Evolutionary conservation across 176 grass and related monocot species (phyloP).

Genomic region (Aegilops bicornis): DNA sequence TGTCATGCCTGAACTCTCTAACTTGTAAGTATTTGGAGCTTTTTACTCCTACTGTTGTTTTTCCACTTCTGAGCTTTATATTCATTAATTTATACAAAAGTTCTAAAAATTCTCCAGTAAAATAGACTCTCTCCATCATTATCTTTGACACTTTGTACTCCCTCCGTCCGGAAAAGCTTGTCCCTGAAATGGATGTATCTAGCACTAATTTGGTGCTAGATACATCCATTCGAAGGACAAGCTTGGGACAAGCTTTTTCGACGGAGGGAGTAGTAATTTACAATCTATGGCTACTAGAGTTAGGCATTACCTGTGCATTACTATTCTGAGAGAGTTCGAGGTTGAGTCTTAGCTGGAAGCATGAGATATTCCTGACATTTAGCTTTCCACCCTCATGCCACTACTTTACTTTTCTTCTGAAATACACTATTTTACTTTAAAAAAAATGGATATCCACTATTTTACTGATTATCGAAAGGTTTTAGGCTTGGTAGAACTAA

Average conservation of each 20-base stretch:
- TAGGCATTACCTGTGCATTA: neutral
- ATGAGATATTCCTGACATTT: neutral
- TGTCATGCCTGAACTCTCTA: constrained; percentile 84
- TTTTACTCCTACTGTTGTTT: neutral
- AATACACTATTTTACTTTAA: neutral
- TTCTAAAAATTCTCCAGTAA: neutral
- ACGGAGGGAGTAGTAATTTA: neutral
- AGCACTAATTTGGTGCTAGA: no score
- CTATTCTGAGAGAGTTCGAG: neutral
- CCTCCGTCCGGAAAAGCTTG: no score
- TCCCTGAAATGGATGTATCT: no score
- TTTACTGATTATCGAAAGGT: neutral
- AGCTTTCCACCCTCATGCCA: neutral
- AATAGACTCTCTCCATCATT: neutral
- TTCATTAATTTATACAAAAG: neutral
- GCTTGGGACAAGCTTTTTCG: no score
- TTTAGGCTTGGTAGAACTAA: no score
- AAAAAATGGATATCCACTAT: neutral
- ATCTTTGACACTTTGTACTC: neutral
- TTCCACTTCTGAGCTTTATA: neutral
- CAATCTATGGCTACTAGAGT: neutral
- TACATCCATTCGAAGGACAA: no score
- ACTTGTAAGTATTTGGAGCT: constrained; percentile 49
- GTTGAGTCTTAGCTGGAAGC: constrained; percentile 5
- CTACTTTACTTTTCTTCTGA: constrained; percentile 1